Evolutionary conservation across 495 filamentous ascomycete genomes (phyloP).

Genomic region (Lentithecium fluviatile): DNA sequence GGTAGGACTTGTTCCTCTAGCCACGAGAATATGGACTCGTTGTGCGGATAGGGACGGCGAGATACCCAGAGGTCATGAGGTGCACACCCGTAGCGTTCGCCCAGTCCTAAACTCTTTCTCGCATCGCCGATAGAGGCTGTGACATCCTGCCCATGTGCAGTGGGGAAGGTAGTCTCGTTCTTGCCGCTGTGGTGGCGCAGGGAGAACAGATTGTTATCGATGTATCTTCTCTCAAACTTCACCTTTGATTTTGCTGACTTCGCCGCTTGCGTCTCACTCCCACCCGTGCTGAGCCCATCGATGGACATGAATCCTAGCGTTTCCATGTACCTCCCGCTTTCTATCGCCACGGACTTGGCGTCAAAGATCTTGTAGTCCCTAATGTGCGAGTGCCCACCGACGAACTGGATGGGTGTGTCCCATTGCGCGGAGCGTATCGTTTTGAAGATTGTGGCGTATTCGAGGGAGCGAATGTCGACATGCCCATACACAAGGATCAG

Average conservation of each 20-base stretch:
- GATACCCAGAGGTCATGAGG: conserved; percentile 79
- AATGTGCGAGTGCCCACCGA: conserved; percentile 89
- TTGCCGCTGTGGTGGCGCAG: conserved; percentile 78
- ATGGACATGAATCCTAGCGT: conserved; percentile 97
- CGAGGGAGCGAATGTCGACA: conserved; percentile 73
- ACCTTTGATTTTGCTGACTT: conserved; percentile 43
- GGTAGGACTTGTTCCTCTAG: conserved; percentile 73
- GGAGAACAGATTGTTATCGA: conserved; percentile 91
- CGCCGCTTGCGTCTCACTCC: conserved; percentile 40
- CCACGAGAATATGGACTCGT: conserved; percentile 76
- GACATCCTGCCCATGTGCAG: conserved; percentile 71
- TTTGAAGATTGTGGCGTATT: conserved; percentile 73
- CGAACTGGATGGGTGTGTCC: conserved; percentile 86
- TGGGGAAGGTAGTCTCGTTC: conserved; percentile 69
- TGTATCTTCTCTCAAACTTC: conserved; percentile 75
- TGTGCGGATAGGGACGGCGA: conserved; percentile 64
- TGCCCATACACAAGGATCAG: conserved; percentile 87
- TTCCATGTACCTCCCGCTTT: conserved; percentile 94
- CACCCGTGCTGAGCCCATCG: conserved; percentile 57
- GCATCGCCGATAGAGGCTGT: conserved; percentile 67
- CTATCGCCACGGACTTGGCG: conserved; percentile 73
- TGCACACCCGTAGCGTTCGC: conserved; percentile 75
- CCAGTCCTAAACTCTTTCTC: conserved; percentile 68
- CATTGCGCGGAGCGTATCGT: conserved; percentile 75
- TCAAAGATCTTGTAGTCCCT: conserved; percentile 84